A percentile compares a stretch with the other conserved stretches of the same genome.
Conservation (phyloP, 1,284 basidiomycete genomes). For the Trametes pubescens region DNA sequence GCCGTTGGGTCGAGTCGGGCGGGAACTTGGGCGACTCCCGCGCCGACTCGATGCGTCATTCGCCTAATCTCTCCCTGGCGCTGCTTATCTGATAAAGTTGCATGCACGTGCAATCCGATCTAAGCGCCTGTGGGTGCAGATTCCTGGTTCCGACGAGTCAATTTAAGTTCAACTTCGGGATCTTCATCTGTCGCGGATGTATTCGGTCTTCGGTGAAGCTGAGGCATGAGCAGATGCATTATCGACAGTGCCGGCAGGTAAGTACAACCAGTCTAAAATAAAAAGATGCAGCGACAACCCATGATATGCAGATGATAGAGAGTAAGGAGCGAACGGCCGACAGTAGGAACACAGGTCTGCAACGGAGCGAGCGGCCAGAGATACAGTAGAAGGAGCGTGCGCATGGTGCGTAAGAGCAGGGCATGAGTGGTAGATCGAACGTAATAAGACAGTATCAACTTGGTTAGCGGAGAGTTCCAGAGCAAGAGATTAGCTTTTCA, state of each 20-base stretch:
- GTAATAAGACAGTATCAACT: conserved; percentile 31
- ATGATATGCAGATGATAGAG: conserved; percentile 30
- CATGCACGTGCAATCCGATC: conserved; percentile 9
- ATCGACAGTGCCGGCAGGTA: conserved; percentile 33
- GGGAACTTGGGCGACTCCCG: conserved; percentile 14
- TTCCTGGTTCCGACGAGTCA: too few species aligned
- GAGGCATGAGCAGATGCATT: conserved; percentile 25
- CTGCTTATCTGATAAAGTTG: conserved; percentile 37
- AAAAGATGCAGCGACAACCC: conserved; percentile 35
- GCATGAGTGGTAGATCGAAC: conserved; percentile 28
- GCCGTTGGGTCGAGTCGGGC: conserved; percentile 20
- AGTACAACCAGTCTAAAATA: conserved; percentile 36
- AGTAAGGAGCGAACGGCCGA: conserved; percentile 34
- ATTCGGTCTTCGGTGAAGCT: not conserved
- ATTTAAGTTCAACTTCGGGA: too few species aligned
- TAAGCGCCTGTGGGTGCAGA: conserved; percentile 12
- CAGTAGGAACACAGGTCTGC: conserved; percentile 32
- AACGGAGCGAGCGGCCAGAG: conserved; percentile 26
- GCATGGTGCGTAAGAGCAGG: conserved; percentile 27
- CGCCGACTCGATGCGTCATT: conserved; percentile 36
- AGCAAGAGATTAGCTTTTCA: conserved; percentile 44
- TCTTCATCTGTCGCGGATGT: too few species aligned
- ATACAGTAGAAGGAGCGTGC: conserved; percentile 35
- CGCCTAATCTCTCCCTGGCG: not conserved
- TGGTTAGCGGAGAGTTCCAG: conserved; percentile 29